These are phyloP conservation scores for Pestalotiopsis sp. DNA, from an alignment of 2,329 filamentous ascomycete species.

Conservation along the genomic window DNA sequence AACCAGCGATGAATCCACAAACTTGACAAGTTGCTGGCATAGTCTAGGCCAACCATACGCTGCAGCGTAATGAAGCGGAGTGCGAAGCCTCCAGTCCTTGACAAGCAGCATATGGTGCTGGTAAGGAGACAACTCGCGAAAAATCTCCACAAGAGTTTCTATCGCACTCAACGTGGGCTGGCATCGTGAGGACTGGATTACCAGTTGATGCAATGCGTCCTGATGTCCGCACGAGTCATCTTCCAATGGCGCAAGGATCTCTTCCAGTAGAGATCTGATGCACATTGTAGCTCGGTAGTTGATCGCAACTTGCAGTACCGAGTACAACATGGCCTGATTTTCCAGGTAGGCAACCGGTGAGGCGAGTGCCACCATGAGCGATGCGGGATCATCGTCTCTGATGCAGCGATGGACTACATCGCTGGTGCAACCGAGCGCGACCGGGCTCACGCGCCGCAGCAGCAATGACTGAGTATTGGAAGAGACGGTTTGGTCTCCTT, in stretches of 20 bases:
- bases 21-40: constrained; percentile 12
- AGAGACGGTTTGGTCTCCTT: not conserved
- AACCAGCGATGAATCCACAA: constrained; percentile 12
- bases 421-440: constrained; percentile 11
- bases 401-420: constrained; percentile 13
- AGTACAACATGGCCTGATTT: constrained; percentile 18
- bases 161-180: not conserved
- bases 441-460: constrained; percentile 8
- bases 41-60: constrained; percentile 11
- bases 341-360: constrained; percentile 15
- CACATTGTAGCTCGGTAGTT: constrained; percentile 10
- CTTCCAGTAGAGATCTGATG: constrained; percentile 13
- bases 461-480: constrained; percentile 7
- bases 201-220: constrained; percentile 16
- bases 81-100: constrained; percentile 15
- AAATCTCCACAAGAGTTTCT: constrained; percentile 1
- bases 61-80: constrained; percentile 16
- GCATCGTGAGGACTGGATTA: constrained; percentile 5
- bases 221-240: constrained; percentile 10
- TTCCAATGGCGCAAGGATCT: constrained; percentile 13
- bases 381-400: constrained; percentile 12
- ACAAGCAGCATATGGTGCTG: constrained; percentile 16
- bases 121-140: constrained; percentile 15
- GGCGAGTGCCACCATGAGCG: constrained; percentile 14
- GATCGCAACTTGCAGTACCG: constrained; percentile 16